Base-by-base conservation (phyloP, 352 stramenopile genomes). In the Pythium myriotylum region DNA sequence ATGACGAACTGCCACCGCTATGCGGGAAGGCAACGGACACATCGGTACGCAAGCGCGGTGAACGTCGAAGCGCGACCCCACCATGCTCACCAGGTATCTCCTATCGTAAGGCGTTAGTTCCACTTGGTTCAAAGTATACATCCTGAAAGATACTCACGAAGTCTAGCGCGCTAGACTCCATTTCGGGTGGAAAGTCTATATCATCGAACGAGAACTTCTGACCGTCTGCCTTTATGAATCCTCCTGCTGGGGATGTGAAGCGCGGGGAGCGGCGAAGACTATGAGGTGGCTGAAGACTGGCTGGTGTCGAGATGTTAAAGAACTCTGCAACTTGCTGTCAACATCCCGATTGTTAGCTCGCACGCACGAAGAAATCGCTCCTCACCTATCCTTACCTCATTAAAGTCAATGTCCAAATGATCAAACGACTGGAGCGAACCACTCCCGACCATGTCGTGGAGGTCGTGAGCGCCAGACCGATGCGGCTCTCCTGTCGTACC, bases 141-240 rank as follows among this genome's bases (percentile, higher is more conserved):
- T 10, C 10, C 10, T 35, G 29, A 35, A n/a, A 35, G 29, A 35
- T 5, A 88, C 83, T 66, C 62, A 92, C 83, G 43, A 94, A 94
- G 55, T 94, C 85, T 26, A 93, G 64, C 0, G 82, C 67, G 57
- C 49, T 84, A 17, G 81, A 63, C 20, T 94, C 86, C 59, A 94
- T 86, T 51, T 94, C 85, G 6, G 76, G 32, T 0, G 83, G 78
- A 23, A 94, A 86, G 42, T 91, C 83, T 37, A 94, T 68, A 48
- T 92, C 84, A 37, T 94, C 86, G 42, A 94, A 94, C 1, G 84
- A 94, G 29, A 94, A 94, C 62, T 94, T 94, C 9, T 84, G 77
- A 24, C 75, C 74, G 43, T 94, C 84, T 6, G 68, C 61, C 57
- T 92, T 94, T 59, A 76, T 78, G 48, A 89, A 91, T 10, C 29